Conservation (phyloP, 2,329 filamentous ascomycete species). For the Aspergillus intermedius region DNA sequence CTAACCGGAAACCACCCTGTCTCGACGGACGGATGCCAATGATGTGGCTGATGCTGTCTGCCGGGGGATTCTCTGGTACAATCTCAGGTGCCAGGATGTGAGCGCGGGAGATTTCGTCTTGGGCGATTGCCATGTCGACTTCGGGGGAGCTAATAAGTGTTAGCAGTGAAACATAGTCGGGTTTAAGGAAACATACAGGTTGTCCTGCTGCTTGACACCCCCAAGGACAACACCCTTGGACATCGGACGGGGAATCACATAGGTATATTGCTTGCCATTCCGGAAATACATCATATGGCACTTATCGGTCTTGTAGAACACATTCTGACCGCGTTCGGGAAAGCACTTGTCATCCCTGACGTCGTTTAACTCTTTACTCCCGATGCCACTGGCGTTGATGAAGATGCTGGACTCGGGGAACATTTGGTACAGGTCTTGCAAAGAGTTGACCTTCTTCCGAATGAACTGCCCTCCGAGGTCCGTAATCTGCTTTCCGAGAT, state of each 20-base stretch:
- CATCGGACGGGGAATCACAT: conserved; percentile 31
- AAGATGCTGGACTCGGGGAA: conserved; percentile 32
- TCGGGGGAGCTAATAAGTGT: conserved; percentile 24
- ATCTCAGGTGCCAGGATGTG: conserved; percentile 32
- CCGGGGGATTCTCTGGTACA: conserved; percentile 25
- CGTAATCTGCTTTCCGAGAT: conserved; percentile 22
- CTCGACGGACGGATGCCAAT: conserved; percentile 32
- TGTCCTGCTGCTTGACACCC: conserved; percentile 29
- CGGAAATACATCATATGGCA: conserved; percentile 29
- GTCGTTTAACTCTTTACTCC: conserved; percentile 28
- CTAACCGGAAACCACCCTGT: conserved; percentile 29
- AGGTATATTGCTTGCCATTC: conserved; percentile 33
- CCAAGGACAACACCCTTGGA: conserved; percentile 29
- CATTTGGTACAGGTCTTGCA: conserved; percentile 27
- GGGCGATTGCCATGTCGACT: conserved; percentile 29
- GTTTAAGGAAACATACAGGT: conserved; percentile 18
- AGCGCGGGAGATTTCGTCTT: conserved; percentile 34
- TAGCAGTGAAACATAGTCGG: not conserved
- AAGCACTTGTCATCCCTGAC: conserved; percentile 31
- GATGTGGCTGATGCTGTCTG: conserved; percentile 25
- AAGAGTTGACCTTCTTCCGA: conserved; percentile 26
- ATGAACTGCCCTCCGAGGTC: conserved; percentile 29
- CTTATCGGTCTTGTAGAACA: conserved; percentile 26
- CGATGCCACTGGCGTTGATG: conserved; percentile 34
- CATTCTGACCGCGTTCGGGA: conserved; percentile 33